These are phyloP conservation scores for Xylaria sp. DNA, from an alignment of 2,329 filamentous ascomycete genomes.

Conservation along the genomic window DNA sequence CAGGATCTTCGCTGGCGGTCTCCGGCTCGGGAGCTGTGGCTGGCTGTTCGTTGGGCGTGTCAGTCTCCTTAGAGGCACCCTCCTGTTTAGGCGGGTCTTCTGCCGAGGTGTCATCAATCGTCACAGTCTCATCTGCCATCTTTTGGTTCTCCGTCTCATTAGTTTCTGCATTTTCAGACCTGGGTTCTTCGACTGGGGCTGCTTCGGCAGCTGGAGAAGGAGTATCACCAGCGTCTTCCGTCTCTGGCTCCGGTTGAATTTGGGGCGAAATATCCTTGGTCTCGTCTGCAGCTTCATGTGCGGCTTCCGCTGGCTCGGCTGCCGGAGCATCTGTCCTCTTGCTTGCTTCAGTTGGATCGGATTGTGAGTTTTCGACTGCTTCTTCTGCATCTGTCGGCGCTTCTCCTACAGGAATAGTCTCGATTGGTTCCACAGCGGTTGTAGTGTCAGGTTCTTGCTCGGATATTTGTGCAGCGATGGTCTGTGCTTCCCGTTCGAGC, in stretches of 20 bases:
- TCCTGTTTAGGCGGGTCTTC: conserved; percentile 14
- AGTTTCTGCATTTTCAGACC: conserved; percentile 19
- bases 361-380: neutral
- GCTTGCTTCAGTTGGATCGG: conserved; percentile 1
- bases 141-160: conserved; percentile 7
- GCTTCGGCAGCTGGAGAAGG: conserved; percentile 4
- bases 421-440: conserved; percentile 8
- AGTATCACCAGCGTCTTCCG: conserved; percentile 11
- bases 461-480: neutral
- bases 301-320: conserved; percentile 7
- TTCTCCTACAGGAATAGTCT: conserved; percentile 5
- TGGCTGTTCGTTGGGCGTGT: conserved; percentile 11
- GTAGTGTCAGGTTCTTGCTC: conserved; percentile 21
- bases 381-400: conserved; percentile 13
- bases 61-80: conserved; percentile 1
- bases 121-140: conserved; percentile 15
- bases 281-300: conserved; percentile 6
- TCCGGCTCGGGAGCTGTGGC: neutral
- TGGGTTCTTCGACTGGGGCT: conserved; percentile 14
- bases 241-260: conserved; percentile 17
- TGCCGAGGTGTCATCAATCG: neutral
- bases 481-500: conserved; percentile 4
- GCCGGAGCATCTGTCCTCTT: conserved; percentile 6
- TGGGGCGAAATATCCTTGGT: conserved; percentile 9
- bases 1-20: neutral